Evolutionary conservation across 441 rosid species (phyloP), one percentile per base, ranked within the genome.

Genomic region (Syzygium syzygioides): DNA sequence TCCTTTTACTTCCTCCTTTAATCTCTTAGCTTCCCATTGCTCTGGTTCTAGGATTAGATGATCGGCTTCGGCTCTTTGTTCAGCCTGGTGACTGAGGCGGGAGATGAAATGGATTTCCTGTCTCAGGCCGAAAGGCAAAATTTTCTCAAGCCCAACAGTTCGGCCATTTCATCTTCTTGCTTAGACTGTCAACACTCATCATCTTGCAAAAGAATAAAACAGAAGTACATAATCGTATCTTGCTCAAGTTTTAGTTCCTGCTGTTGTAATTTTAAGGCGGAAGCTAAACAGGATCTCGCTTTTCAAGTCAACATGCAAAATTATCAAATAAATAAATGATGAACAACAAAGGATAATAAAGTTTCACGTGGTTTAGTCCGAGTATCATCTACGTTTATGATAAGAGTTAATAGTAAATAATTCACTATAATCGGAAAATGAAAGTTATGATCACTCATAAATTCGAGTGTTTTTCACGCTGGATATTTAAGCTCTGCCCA

Each of bases 371-470:
- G 2, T 56, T 56, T 0, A 0, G 25, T 56, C 25, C 5, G 25
- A 56, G 25, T 25, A 11, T 4, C 12, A 57, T 57, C 6, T 0
- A 25, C n/a, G 11, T 25, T 13, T 0, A 45, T 45, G 48, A 7
- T 23, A 0, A 57, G 6, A 57, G 3, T 0, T 14, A 11, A 0
- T 2, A 2, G 26, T 3, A 10, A 59, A 59, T 59, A 59, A 2
- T 59, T 1, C 5, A 26, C 0, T 59, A 26, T 59, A 59, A 59
- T 26, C 1, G 4, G 10, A 25, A 11, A 59, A 4, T 57, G 4
- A 0, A 1, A 59, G 6, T 59, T 59, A 59, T 7, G 26, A 59
- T 59, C 3, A 1, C 26, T 59, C 64, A 25, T 11, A 4, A 0
- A 14, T n/a, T 59, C 14, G 1, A 26, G 14, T 59, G 6, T 26